These are phyloP conservation scores for Leccinum uliginosum DNA, from an alignment of 768 basidiomycete species.

Conservation along the genomic window DNA sequence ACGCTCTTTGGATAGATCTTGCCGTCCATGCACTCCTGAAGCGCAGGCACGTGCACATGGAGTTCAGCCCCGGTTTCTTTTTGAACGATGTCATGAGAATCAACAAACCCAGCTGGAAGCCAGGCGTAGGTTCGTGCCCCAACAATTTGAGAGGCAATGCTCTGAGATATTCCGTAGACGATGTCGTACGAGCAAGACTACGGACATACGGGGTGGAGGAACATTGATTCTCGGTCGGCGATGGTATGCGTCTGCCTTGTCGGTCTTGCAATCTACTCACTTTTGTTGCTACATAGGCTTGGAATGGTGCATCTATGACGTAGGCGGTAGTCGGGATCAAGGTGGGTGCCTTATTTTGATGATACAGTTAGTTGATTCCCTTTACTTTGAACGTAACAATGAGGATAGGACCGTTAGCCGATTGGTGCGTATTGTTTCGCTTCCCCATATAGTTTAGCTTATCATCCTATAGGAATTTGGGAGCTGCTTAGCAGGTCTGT, in stretches of 20 bases:
- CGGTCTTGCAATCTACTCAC: background rate
- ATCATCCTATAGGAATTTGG: slow-evolving; percentile 57
- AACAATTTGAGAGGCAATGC: background rate
- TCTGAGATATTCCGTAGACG: slow-evolving; percentile 36
- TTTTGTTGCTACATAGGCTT: slow-evolving; percentile 30
- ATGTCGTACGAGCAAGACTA: slow-evolving; percentile 72
- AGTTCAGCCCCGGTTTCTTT: slow-evolving; percentile 69
- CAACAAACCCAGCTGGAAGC: slow-evolving; percentile 49
- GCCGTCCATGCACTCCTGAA: slow-evolving; percentile 49
- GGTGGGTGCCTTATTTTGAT: slow-evolving; percentile 80
- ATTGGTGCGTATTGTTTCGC: slow-evolving; percentile 35
- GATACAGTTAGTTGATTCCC: slow-evolving; percentile 42
- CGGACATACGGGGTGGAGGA: slow-evolving; percentile 74
- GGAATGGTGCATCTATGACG: slow-evolving; percentile 68
- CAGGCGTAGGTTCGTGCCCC: slow-evolving; percentile 49
- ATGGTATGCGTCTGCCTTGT: slow-evolving; percentile 34
- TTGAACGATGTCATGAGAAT: slow-evolving; percentile 66
- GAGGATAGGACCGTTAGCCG: slow-evolving; percentile 65
- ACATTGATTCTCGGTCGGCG: slow-evolving; percentile 57
- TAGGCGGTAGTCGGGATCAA: slow-evolving; percentile 58
- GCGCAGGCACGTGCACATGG: slow-evolving; percentile 47
- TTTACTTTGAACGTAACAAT: slow-evolving; percentile 25
- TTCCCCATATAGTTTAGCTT: background rate
- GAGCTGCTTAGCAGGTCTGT: slow-evolving; percentile 67
- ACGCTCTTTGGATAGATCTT: slow-evolving; percentile 57